A percentile compares a stretch with the other conserved stretches of the same genome.
These are phyloP conservation scores for Panicum virgatum DNA, from an alignment of 202 grass and related monocot species.

Conservation along the genomic window DNA sequence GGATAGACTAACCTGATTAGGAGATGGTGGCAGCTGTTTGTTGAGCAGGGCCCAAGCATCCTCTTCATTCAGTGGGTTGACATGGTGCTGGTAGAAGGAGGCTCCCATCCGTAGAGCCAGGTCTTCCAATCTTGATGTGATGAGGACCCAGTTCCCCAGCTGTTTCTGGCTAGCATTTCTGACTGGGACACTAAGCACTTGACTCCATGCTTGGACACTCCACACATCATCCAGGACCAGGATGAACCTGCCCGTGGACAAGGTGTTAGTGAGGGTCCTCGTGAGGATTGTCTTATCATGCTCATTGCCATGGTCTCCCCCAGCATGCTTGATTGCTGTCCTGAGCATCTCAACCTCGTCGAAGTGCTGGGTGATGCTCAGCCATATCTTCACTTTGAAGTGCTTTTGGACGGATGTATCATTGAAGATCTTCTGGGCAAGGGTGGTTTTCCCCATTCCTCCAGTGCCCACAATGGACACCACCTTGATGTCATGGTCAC, in stretches of 20 bases:
- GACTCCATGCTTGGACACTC: background rate
- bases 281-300: background rate
- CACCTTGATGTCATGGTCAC: background rate
- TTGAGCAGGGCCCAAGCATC: background rate
- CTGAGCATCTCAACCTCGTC: background rate
- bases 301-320: background rate
- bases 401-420: background rate
- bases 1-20: background rate
- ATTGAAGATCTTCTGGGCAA: background rate
- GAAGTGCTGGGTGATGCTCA: background rate
- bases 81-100: background rate
- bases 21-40: background rate
- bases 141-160: background rate
- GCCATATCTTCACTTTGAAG: background rate
- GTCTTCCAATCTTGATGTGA: background rate
- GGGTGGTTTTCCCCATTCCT: background rate
- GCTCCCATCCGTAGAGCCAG: background rate
- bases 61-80: background rate
- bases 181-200: background rate
- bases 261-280: background rate
- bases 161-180: background rate
- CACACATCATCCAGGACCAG: background rate
- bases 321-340: background rate
- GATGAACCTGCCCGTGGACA: background rate
- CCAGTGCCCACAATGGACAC: background rate